Base-by-base conservation (phyloP, 1,284 basidiomycete genomes). In the Caloboletus firmus region DNA sequence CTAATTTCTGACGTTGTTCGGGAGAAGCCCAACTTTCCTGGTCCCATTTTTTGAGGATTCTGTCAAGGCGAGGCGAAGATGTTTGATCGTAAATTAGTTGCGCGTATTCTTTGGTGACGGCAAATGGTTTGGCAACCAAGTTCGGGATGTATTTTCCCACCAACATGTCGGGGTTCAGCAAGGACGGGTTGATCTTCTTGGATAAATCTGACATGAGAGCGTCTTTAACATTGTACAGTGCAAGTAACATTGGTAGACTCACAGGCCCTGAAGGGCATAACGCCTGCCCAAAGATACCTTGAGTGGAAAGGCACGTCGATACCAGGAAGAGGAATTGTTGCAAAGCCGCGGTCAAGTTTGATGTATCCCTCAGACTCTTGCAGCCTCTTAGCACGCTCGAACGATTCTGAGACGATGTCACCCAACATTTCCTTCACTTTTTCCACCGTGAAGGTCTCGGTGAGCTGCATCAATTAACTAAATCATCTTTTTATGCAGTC, bases 291-390 rank as follows among this genome's bases (percentile, higher is more conserved):
- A 44, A 99, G 84, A 77, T 98, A 98, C 63, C 93, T 89, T 10
- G 96, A 95, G 74, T 99, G 96, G 91, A 99, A 99, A 12, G 97
- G 96, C 12, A 99, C 96, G 66, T 99, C 96, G 66, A 99, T 98
- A 65, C 96, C 96, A 34, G 96, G 93, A 12, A 98, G 82, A 51
- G 95, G 95, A 59, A 98, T 97, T 10, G 94, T 95, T 0, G 93
- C 95, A 66, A 95, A 98, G 11, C 96, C 96, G 64, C 96, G 90
- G 69, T 99, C 95, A 51, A 99, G 86, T 63, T 90, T 90, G 75
- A 99, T 93, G 62, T 91, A 85, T n/a, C 93, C 94, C 55, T 93
- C 88, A 12, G 82, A 79, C 64, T 86, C 83, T 72, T 94, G 87
- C 63, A 87, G 83, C 62, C 91, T 89, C 62, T 89, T 82, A 5